Conservation (phyloP, 2,329 filamentous ascomycete species). For the Biscogniauxia sp. region DNA sequence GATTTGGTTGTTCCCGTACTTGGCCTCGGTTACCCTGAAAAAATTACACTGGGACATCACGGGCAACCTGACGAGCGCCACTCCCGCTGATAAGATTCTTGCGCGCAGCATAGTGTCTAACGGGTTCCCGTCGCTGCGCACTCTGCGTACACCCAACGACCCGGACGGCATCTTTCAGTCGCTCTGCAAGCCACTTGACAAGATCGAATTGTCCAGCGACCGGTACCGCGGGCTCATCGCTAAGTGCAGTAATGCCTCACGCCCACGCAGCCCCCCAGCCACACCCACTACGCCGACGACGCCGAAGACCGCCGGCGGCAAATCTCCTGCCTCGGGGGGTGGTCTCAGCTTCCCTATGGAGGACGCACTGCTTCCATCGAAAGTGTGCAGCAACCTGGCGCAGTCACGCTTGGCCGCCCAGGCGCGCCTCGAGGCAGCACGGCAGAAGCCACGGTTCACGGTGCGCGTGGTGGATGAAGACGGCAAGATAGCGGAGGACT, state of each 20-base stretch:
- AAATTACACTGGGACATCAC: conserved; percentile 66
- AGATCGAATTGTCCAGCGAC: conserved; percentile 51
- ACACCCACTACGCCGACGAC: conserved; percentile 37
- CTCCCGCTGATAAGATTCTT: conserved; percentile 58
- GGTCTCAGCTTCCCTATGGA: conserved; percentile 26
- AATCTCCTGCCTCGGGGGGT: conserved; percentile 17
- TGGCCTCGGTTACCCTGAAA: conserved; percentile 53
- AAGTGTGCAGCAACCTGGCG: conserved; percentile 44
- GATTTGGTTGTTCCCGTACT: conserved; percentile 63
- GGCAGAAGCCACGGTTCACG: conserved; percentile 51
- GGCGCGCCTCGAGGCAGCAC: conserved; percentile 58
- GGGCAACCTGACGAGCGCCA: conserved; percentile 56
- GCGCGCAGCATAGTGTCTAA: conserved; percentile 58
- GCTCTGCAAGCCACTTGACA: conserved; percentile 62
- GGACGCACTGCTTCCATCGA: conserved; percentile 25
- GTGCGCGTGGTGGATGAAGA: conserved; percentile 57
- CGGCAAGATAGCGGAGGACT: conserved; percentile 49
- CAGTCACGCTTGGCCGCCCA: conserved; percentile 63
- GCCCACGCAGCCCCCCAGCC: conserved; percentile 25
- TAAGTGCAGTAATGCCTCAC: conserved; percentile 19
- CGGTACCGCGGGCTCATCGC: conserved; percentile 39
- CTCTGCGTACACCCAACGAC: conserved; percentile 65
- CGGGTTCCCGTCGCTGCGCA: conserved; percentile 61
- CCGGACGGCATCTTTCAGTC: conserved; percentile 67
- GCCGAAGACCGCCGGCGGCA: conserved; percentile 21